Evolutionary conservation across 192 early-diverging fungal species (phyloP).

Genomic region (Haplosporangium gracile): DNA sequence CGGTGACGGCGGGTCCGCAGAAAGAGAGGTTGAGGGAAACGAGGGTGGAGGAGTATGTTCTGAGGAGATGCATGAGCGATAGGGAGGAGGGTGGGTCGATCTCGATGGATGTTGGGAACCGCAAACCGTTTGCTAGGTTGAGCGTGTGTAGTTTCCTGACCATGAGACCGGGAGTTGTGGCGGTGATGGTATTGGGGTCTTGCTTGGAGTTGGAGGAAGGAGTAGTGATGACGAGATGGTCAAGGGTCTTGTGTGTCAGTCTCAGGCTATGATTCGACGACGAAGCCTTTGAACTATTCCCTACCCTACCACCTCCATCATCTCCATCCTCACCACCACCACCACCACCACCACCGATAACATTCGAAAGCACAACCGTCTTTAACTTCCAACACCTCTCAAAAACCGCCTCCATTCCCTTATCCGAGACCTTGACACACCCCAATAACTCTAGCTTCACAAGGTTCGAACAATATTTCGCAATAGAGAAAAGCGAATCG

Average conservation of each 20-base stretch:
- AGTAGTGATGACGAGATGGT: background rate
- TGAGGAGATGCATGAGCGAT: background rate
- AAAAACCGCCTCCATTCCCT: conserved; percentile 9
- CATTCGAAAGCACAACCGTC: background rate
- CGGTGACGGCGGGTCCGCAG: background rate
- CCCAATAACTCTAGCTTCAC: conserved; percentile 16
- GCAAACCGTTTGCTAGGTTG: background rate
- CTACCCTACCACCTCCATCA: too few species aligned
- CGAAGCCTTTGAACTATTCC: background rate
- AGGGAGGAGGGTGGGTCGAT: background rate
- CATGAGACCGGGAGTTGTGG: background rate
- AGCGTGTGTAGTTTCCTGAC: background rate
- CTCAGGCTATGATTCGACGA: background rate
- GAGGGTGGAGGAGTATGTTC: background rate
- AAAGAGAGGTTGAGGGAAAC: background rate
- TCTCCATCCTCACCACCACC: background rate
- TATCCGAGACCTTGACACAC: conserved; percentile 33
- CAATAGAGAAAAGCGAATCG: conserved; percentile 16
- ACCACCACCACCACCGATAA: background rate
- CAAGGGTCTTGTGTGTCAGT: background rate
- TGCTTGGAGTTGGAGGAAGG: background rate
- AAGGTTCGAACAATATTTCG: conserved; percentile 8
- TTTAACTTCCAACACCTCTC: background rate
- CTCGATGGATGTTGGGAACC: background rate
- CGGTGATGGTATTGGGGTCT: background rate